Percentiles rank a stretch among this genome's conserved stretches.
Conservation (phyloP, 495 filamentous ascomycete species). For the Penicillium ucsense region DNA sequence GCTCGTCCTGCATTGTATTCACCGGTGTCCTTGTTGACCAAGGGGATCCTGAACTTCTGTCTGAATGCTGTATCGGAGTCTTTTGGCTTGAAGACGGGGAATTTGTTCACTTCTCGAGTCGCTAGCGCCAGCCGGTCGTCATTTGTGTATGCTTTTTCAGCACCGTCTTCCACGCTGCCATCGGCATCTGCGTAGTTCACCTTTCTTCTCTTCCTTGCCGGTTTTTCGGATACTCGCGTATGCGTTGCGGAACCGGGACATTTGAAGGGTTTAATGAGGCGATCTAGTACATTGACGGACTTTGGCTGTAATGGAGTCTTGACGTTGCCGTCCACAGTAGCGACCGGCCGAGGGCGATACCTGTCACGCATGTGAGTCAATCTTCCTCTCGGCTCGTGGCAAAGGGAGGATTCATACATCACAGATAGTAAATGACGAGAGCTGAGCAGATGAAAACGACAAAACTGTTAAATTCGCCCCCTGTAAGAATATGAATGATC, state of each 20-base stretch:
- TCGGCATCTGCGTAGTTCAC: conserved; percentile 84
- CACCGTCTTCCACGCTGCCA: conserved; percentile 51
- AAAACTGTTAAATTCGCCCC: conserved; percentile 5
- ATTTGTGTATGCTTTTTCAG: conserved; percentile 78
- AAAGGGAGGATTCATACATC: conserved; percentile 10
- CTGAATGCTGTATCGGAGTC: conserved; percentile 77
- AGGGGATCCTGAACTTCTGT: conserved; percentile 73
- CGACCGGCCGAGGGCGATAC: conserved; percentile 33
- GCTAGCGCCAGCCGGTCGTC: conserved; percentile 79
- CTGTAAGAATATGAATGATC: background rate
- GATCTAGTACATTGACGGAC: conserved; percentile 50
- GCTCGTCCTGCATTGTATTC: conserved; percentile 69
- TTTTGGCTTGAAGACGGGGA: conserved; percentile 80
- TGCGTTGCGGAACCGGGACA: conserved; percentile 75
- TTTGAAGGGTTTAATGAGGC: conserved; percentile 80
- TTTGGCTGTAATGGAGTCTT: conserved; percentile 28
- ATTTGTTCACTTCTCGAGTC: conserved; percentile 81
- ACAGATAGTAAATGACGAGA: background rate
- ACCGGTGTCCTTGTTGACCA: conserved; percentile 67
- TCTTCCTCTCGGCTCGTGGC: background rate
- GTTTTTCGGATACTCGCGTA: conserved; percentile 66
- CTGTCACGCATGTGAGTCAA: conserved; percentile 14
- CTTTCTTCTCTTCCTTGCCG: conserved; percentile 76
- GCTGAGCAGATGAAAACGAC: background rate
- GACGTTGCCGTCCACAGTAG: conserved; percentile 18